Evolutionary conservation across 2,329 filamentous ascomycete species (phyloP).

Genomic region (Ophiocordyceps camponoti-leonardi): DNA sequence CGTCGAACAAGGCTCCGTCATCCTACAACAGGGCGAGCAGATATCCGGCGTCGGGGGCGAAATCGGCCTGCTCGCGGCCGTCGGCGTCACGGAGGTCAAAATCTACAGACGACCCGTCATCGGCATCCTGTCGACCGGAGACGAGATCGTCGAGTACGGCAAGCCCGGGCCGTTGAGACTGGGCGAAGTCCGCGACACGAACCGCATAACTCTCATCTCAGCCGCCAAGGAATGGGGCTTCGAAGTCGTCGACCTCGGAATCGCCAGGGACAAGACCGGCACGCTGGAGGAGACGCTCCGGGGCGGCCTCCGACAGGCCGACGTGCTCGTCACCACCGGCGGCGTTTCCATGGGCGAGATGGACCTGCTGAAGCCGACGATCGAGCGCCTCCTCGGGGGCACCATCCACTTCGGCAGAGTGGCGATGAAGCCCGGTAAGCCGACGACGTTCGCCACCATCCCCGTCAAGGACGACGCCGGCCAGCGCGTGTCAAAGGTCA

Average conservation of each 20-base stretch:
- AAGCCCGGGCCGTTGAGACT: constrained; percentile 43
- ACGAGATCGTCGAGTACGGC: constrained; percentile 73
- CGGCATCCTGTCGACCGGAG: constrained; percentile 82
- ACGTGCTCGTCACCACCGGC: constrained; percentile 79
- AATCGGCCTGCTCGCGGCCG: constrained; percentile 74
- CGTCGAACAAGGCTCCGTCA: constrained; percentile 47
- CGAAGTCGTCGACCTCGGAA: constrained; percentile 68
- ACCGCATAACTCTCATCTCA: constrained; percentile 72
- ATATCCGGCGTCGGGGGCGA: constrained; percentile 81
- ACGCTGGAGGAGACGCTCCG: constrained; percentile 64
- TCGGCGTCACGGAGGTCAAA: constrained; percentile 54
- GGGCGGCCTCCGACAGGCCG: constrained; percentile 52
- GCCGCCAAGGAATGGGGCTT: constrained; percentile 61
- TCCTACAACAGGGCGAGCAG: constrained; percentile 64
- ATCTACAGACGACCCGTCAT: constrained; percentile 64
- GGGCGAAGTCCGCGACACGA: constrained; percentile 87
- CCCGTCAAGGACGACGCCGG: constrained; percentile 44
- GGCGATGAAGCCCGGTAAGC: constrained; percentile 95
- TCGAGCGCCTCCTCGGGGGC: constrained; percentile 76
- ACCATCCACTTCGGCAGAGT: constrained; percentile 95
- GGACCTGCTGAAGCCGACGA: constrained; percentile 88
- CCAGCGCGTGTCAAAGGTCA: constrained; percentile 43
- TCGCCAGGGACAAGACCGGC: constrained; percentile 57
- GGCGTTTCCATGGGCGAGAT: constrained; percentile 97
- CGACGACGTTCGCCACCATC: constrained; percentile 88